Evolutionary conservation across 768 basidiomycete species (phyloP), one percentile per base, ranked within the genome.

Genomic region (Tricholoma furcatifolium): DNA sequence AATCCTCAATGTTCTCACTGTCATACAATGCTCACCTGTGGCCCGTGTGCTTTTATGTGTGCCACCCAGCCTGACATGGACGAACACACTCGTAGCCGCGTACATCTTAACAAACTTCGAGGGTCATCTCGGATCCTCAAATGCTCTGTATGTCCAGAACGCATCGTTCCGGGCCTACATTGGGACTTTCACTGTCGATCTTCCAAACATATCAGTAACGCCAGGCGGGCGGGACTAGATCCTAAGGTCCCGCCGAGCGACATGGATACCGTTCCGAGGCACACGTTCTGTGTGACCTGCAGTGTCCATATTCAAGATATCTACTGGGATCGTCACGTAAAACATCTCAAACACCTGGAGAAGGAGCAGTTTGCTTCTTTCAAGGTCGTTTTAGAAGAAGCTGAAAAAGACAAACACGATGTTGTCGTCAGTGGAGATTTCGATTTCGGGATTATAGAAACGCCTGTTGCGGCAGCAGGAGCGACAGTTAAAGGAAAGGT

Each of bases 371-470:
- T 72, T 51, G 56, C 71, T 0, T 60, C 67, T 5, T 78, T 77
- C 54, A 68, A 70, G 38, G 64, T 70, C 1, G 77, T 73, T 0
- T 50, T 82, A 12, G 78, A 81, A 10, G 79, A 80, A 38, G 77
- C 82, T 0, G 78, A 82, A 46, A 74, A 72, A 38, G 82, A 85
- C 55, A 82, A 81, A 47, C 69, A 83, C 42, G 81, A 79, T 1
- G 64, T 84, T 8, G 58, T 62, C 0, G 63, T 86, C 3, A 64
- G 69, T 4, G 75, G 74, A 1, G 64, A 68, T 6, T 62, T 80
- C 11, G 75, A 86, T 59, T 79, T 85, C 46, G 82, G 73, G 3
- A 67, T 84, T 34, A 60, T 85, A 4, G 75, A 79, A n/a, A 61
- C 66, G 3, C 51, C 53, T 0, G 63, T 60, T n/a, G 73, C 71